phyloP scores from a whole-genome alignment of 108 stramenopile genomes.

The Nitzschia sp. region DNA sequence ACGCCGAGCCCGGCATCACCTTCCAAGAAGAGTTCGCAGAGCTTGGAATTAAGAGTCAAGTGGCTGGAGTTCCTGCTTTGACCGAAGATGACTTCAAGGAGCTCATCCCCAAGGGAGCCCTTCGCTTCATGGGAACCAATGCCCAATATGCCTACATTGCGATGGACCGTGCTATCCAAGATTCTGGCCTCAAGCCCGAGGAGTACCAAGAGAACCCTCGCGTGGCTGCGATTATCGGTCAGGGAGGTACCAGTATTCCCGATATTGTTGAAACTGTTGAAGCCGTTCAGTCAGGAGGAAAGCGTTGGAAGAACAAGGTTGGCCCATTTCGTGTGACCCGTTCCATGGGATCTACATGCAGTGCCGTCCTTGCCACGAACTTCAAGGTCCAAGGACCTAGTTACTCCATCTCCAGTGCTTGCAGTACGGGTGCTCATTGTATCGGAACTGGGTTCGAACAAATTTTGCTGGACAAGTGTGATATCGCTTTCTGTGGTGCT shows the following conservation, averaged over 20 bases:
- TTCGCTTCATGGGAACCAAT: constrained; percentile 87
- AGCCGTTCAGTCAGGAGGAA: constrained; percentile 72
- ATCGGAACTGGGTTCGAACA: constrained; percentile 93
- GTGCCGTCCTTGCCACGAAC: constrained; percentile 85
- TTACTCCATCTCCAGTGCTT: constrained; percentile 86
- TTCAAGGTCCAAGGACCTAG: constrained; percentile 91
- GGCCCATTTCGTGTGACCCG: constrained; percentile 93
- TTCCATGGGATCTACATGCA: constrained; percentile 91
- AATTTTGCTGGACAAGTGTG: constrained; percentile 86
- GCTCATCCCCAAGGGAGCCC: constrained; percentile 82
- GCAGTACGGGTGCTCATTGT: constrained; percentile 92
- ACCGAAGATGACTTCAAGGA: constrained; percentile 79
- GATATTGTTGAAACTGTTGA: constrained; percentile 91
- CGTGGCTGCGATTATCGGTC: constrained; percentile 88
- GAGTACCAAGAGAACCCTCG: constrained; percentile 87
- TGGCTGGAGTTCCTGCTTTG: constrained; percentile 71
- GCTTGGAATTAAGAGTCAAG: constrained; percentile 87
- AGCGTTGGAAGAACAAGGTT: constrained; percentile 94
- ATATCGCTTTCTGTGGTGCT: constrained; percentile 91
- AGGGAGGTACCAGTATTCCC: constrained; percentile 90
- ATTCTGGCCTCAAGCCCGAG: constrained; percentile 78
- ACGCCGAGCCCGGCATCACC: constrained; percentile 59
- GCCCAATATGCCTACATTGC: constrained; percentile 91
- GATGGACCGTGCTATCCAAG: constrained; percentile 82
- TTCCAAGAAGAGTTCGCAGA: constrained; percentile 79